A percentile compares a stretch with the other conserved stretches of the same genome.
These are phyloP conservation scores for Volvox africanus DNA, from an alignment of 139 green algal species.

Conservation along the genomic window DNA sequence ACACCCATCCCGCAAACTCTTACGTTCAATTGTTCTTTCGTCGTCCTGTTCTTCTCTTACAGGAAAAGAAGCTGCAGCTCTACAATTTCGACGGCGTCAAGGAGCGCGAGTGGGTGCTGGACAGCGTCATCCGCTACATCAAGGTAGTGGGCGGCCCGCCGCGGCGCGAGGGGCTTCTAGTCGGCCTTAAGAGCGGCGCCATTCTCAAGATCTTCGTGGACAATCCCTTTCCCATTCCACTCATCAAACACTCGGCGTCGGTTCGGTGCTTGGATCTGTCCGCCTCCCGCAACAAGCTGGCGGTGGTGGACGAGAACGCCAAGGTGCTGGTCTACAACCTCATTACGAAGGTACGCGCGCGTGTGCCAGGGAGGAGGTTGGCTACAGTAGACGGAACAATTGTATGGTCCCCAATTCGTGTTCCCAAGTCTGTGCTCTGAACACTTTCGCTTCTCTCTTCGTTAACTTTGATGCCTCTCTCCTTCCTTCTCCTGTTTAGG, in stretches of 20 bases:
- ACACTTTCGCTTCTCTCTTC: neutral
- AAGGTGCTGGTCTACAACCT: slow-evolving; percentile 83
- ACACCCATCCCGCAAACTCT: neutral
- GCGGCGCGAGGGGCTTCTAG: slow-evolving; percentile 79
- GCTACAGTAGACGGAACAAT: no score
- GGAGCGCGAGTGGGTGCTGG: slow-evolving; percentile 83
- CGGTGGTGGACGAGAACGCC: slow-evolving; percentile 85
- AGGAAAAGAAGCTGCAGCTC: slow-evolving; percentile 87
- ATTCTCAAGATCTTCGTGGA: slow-evolving; percentile 85
- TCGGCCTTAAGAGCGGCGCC: slow-evolving; percentile 80
- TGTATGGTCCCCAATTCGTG: no score
- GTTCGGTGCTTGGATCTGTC: slow-evolving; percentile 76
- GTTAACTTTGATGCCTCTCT: neutral
- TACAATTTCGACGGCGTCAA: slow-evolving; percentile 82
- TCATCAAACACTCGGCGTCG: slow-evolving; percentile 78
- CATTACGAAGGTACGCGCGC: slow-evolving; percentile 67
- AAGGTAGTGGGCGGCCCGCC: slow-evolving; percentile 83
- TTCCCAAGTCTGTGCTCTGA: no score
- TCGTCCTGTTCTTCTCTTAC: neutral
- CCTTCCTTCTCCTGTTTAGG: slow-evolving; percentile 4
- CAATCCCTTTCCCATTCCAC: slow-evolving; percentile 84
- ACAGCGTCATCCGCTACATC: slow-evolving; percentile 86
- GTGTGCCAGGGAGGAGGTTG: neutral
- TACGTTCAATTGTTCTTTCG: no score
- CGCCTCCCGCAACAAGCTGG: slow-evolving; percentile 74